Base-by-base conservation (phyloP, 768 basidiomycete species). In the Macrolepiota fuliginosa region DNA sequence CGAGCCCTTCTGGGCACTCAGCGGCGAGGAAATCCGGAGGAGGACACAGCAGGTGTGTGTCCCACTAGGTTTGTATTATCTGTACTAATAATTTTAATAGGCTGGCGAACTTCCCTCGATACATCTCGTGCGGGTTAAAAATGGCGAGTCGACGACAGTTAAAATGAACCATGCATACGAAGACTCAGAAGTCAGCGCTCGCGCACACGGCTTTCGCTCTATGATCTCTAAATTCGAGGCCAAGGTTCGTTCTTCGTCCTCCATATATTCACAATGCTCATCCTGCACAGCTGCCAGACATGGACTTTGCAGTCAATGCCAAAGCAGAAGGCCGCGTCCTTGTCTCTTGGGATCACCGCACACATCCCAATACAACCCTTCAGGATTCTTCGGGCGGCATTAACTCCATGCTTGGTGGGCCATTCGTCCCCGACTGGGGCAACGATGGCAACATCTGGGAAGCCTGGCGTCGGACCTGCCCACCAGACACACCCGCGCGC, bases 291-390 rank as follows among this genome's bases (percentile, higher is more conserved):
- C 82, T 98, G 3, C 96, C 96, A 12, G 88, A 98, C 77, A 88
- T 99, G 88, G 91, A 97, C 67, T 88, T 99, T 65, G 86, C 97
- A 0, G 86, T 99, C 75, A 98, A 98, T 67, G 87, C 91, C 24
- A 91, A 90, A 75, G 91, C 95, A 0, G 97, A 98, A 75, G 93
- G 96, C 11, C 88, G 97, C 15, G 86, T 99, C 7, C 79, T 99
- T 13, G 89, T 96, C 4, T 91, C 94, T 45, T 97, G 95, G 94
- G 94, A 96, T 70, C 86, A 92, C 66, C 79, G 80, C n/a, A 70
- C 76, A 40, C 88, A 83, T 68, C 83, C 90, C 5, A 96, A 95
- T 69, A 72, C 88, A 51, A 91, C 94, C 4, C 51, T 64, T 1
- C 74, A 79, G 63, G 75, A 81, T 61, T 81, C 80, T 0, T 80